phyloP scores from a whole-genome alignment of 768 basidiomycete species.

The Termitomyces sp. region DNA sequence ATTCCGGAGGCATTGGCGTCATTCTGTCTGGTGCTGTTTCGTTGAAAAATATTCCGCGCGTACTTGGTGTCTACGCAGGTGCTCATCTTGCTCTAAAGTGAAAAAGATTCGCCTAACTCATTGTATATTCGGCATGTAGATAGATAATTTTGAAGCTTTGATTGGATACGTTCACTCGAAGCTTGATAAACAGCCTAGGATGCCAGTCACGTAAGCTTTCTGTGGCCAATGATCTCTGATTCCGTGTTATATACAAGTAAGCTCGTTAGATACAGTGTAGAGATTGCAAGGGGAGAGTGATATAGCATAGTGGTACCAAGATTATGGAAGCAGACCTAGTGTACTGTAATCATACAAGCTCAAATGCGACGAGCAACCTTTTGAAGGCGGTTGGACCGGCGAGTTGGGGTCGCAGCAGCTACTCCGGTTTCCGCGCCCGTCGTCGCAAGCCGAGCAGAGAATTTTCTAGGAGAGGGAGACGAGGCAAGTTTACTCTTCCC shows the following conservation, averaged over 20 bases:
- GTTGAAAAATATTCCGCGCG: background rate
- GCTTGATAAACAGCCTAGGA: background rate
- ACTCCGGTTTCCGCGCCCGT: constrained; percentile 15
- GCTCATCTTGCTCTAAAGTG: background rate
- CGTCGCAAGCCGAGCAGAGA: constrained; percentile 4
- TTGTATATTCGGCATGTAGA: constrained; percentile 7
- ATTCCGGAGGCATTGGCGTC: background rate
- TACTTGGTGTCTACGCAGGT: background rate
- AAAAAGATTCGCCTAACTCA: background rate
- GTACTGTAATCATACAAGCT: background rate
- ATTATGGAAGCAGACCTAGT: background rate
- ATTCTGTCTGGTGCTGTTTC: background rate
- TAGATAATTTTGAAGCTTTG: background rate
- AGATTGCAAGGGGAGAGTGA: constrained; percentile 1
- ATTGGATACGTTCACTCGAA: background rate
- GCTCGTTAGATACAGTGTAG: background rate
- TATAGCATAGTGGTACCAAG: background rate
- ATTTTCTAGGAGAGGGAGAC: constrained; percentile 2
- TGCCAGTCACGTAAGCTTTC: background rate
- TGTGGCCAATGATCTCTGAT: background rate
- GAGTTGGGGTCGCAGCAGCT: constrained; percentile 16
- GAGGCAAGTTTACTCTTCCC: constrained; percentile 12
- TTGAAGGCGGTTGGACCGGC: constrained; percentile 31
- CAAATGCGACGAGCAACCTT: constrained; percentile 21
- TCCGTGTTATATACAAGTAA: background rate